Percentiles rank a stretch among this genome's conserved stretches.
Evolutionary conservation across 768 basidiomycete genomes (phyloP).

Genomic region (Pluteus cervinus): DNA sequence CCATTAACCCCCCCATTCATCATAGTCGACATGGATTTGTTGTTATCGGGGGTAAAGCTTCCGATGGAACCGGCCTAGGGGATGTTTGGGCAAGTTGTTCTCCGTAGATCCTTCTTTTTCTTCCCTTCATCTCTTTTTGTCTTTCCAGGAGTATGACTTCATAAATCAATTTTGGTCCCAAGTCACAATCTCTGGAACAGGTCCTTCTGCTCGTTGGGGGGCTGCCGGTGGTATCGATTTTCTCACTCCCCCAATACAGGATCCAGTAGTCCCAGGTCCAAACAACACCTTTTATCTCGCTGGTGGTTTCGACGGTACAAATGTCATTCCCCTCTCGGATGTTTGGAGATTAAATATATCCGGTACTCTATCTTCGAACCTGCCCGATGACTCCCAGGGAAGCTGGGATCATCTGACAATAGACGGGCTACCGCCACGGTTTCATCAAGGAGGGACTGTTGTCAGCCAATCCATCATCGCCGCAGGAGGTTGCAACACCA

Average conservation of each 20-base stretch:
- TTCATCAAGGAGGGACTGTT: constrained; percentile 55
- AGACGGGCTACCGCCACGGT: constrained; percentile 29
- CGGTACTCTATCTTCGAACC: constrained; percentile 68
- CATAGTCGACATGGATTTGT: constrained; percentile 68
- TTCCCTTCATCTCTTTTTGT: constrained; percentile 6
- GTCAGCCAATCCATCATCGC: constrained; percentile 46
- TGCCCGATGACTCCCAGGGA: constrained; percentile 40
- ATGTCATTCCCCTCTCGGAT: constrained; percentile 47
- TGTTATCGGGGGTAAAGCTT: constrained; percentile 63
- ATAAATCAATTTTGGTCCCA: constrained; percentile 71
- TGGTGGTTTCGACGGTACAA: constrained; percentile 56
- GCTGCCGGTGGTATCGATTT: constrained; percentile 72
- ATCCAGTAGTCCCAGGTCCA: constrained; percentile 41
- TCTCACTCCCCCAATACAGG: constrained; percentile 35
- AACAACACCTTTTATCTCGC: constrained; percentile 72
- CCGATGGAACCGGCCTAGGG: constrained; percentile 44
- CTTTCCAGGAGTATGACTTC: constrained; percentile 69
- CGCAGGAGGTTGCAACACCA: constrained; percentile 55
- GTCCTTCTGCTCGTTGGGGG: constrained; percentile 62
- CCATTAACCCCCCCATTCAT: constrained; percentile 5
- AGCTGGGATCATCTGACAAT: constrained; percentile 54
- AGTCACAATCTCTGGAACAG: constrained; percentile 42
- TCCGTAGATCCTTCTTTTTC: constrained; percentile 1
- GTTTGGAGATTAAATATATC: constrained; percentile 67
- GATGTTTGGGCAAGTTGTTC: constrained; percentile 65